Evolutionary conservation across 768 basidiomycete species (phyloP), one percentile per base, ranked within the genome.

Genomic region (Phylloporus rhodoxanthus): DNA sequence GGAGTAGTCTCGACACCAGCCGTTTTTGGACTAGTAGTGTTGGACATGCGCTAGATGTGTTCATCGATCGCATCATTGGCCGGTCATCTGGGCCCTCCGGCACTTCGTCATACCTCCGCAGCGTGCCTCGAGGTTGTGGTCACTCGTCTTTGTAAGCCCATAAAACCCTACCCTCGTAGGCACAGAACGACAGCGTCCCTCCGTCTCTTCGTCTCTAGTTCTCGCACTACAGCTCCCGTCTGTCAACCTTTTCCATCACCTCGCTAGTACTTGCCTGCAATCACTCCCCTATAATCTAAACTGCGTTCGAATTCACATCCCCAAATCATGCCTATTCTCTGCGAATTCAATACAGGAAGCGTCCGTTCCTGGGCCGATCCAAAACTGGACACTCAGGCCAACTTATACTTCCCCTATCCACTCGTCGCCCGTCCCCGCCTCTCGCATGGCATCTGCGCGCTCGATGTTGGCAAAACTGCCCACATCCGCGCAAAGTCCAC

Each of bases 401-500:
- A 25, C 13, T 6, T 59, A 17, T 42, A 19, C 11, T 61, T 60
- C 32, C 51, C 59, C 28, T 50, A 39, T 42, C 43, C 17, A 7
- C 41, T 60, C 17, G 30, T 58, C 17, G 43, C 56, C 15, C 56
- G n/a, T 36, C 59, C 59, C 7, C 56, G 59, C 28, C 33, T 61
- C 30, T 13, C 56, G 2, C 56, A 61, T 4, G 59, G 59, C 6
- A 7, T 60, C 20, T 50, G 50, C 21, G 0, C 0, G 6, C 32
- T 60, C 2, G 59, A 61, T 7, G 20, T 58, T 10, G 8, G 1
- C n/a, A 29, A 33, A 20, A 26, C n/a, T 0, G 47, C 46, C 37
- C 43, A 47, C 43, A 61, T 61, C 30, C 53, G 56, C 7, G 20
- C 34, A 40, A 49, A 37, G 20, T 48, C 59, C n/a, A 42, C 44